Base-by-base conservation (phyloP, 164 flowering plant genomes). In the Nymphaea colorata region DNA sequence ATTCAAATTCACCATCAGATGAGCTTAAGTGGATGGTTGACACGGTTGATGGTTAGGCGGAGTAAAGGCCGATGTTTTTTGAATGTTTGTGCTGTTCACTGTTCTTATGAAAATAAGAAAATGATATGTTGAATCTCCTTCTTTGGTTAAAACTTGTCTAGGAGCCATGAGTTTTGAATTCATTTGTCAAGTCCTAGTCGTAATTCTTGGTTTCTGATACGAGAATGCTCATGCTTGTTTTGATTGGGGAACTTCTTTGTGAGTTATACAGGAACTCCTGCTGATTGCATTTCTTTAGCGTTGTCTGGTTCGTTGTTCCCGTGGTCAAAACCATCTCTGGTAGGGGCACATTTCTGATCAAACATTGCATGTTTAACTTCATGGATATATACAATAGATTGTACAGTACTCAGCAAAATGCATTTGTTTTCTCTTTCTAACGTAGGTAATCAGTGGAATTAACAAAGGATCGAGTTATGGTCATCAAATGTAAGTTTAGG, bases 271-370 rank as follows among this genome's bases (percentile, higher is more conserved):
- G 98, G 99, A 62, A 92, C 99, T 68, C 96, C 97, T 4, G 99
- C 75, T 55, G 98, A 95, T 81, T 95, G 98, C 77, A 90, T 92
- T 61, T 92, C 98, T 16, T 76, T 95, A 76, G 92, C 98, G 70
- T 78, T 92, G 71, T 95, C 97, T 3, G 99, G 97, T 68, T 93
- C 93, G 42, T 76, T 95, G 64, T 92, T 92, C 78, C 81, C 98
- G 12, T 92, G 98, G 96, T 77, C 97, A 65, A 95, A 87, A 82
- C 98, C 99, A 72, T 59, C 81, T 14, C 76, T 95, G 99, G 99
- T 95, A 84, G 77, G 79, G 57, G 14, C 57, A 51, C 44, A 44
- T 61, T 61, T 17, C 64, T 17, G 3, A 6, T 61, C 16, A 3
- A 61, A 15, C 41, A 61, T 15, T 12, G 11, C n/a, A 10, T 51